Evolutionary conservation across 2,329 filamentous ascomycete species (phyloP).

Genomic region (Fusarium setosum): DNA sequence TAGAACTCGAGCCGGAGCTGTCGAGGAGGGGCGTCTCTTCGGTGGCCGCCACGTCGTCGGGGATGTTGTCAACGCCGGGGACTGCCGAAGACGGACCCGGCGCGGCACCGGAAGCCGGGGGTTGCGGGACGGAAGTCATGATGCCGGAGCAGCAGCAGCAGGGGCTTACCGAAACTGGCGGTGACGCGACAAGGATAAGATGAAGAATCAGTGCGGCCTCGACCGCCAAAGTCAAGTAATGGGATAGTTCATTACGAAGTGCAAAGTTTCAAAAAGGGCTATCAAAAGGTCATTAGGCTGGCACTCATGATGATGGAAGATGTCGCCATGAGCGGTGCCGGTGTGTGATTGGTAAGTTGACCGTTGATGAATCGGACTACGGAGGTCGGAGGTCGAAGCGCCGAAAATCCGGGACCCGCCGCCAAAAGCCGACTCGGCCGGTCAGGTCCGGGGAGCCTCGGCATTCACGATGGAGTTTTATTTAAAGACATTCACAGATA

Average conservation of each 20-base stretch:
- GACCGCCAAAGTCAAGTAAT: not conserved
- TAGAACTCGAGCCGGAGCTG: slow-evolving; percentile 9
- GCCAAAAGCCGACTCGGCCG: slow-evolving; percentile 1
- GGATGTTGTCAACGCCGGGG: not conserved
- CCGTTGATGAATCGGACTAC: not conserved
- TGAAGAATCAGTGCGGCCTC: not conserved
- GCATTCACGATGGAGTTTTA: not conserved
- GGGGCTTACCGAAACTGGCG: not conserved
- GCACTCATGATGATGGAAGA: slow-evolving; percentile 1
- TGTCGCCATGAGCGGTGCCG: slow-evolving; percentile 18
- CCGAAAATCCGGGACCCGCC: slow-evolving; percentile 14
- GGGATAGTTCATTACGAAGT: not conserved
- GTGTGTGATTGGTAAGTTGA: slow-evolving; percentile 17
- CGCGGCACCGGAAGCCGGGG: slow-evolving; percentile 2
- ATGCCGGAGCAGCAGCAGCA: not conserved
- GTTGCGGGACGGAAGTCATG: slow-evolving; percentile 11
- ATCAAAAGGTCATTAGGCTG: not conserved
- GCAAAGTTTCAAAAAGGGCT: not conserved
- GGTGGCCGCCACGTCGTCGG: slow-evolving; percentile 5
- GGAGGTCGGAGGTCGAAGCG: slow-evolving; percentile 9
- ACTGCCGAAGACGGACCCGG: slow-evolving; percentile 9
- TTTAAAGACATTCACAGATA: too few relatives aligned
- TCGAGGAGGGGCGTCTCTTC: slow-evolving; percentile 40
- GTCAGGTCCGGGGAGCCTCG: not conserved
- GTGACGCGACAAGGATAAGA: not conserved